Base-by-base conservation (phyloP, 164 flowering plant species). In the Litsea cubeba region DNA sequence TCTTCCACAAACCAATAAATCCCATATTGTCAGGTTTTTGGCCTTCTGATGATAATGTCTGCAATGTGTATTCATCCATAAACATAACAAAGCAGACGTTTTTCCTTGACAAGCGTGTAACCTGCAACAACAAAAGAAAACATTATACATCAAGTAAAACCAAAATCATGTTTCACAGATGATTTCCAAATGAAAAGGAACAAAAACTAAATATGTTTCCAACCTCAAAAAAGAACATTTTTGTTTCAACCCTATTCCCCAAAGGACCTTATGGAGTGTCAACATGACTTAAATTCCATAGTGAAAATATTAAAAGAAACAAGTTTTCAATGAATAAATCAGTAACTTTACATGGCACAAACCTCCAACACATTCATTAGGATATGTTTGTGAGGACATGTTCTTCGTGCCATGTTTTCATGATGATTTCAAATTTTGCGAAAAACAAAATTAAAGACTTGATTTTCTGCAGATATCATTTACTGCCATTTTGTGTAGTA, bases 31-130 rank as follows among this genome's bases (percentile, higher is more conserved):
- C 96, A 35, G 81, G 91, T 66, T 74, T 78, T 65, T 89, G 93
- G 23, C 98, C 97, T 83, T 95, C 99, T 24, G 89, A 81, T 65
- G 88, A 76, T 79, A 95, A 88, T 70, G 88, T 88, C 77, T 82
- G 87, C 83, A 92, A 74, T 68, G 99, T 95, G 68, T 71, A 79
- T 77, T 87, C 95, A 86, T 95, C 99, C 84, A 89, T 76, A 76
- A 95, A 95, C 93, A 95, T 93, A 24, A 93, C 95, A 81, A 95
- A 95, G 80, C 99, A 95, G 54, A 91, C 99, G 83, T 90, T 93
- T 87, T 95, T 95, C 87, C 87, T 89, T 74, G 99, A 95, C 74
- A 86, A 73, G 23, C 90, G 94, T 74, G 96, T 83, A 62, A 95
- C 88, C 99, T 95, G 86, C 72, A 82, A 68, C 64, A 46, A 46